Evolutionary conservation across 2,329 filamentous ascomycete genomes (phyloP).

Genomic region (Bimuria novae-zelandiae): DNA sequence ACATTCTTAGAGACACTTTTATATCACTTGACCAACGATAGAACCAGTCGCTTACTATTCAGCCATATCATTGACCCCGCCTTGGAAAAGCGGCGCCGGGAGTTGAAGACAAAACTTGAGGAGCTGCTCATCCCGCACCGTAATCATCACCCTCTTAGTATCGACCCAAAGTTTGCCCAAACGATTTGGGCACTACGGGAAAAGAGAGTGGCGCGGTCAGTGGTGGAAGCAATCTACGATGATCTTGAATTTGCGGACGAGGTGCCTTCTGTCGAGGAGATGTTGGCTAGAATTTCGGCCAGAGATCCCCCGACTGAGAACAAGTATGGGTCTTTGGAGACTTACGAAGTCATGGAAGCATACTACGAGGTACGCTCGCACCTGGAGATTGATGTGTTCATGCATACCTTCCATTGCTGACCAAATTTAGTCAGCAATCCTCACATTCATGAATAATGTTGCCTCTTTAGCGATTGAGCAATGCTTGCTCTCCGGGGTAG

Average conservation of each 20-base stretch:
- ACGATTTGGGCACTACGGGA: constrained; percentile 7
- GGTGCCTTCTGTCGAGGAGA: constrained; percentile 7
- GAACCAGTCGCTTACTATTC: constrained; percentile 8
- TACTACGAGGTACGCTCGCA: constrained; percentile 17
- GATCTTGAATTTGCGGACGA: constrained; percentile 1
- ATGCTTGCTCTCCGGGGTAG: constrained; percentile 13
- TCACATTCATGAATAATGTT: constrained; percentile 18
- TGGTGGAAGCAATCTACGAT: constrained; percentile 8
- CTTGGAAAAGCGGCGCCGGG: constrained; percentile 6
- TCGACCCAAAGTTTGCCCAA: constrained; percentile 8
- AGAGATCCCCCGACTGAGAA: constrained; percentile 8
- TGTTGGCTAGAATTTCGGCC: constrained; percentile 8
- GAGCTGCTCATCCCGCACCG: constrained; percentile 7
- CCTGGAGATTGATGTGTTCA: constrained; percentile 8
- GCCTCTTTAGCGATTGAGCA: constrained; percentile 17
- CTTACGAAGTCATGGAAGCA: constrained; percentile 13
- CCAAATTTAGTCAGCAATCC: constrained; percentile 11
- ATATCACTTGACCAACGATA: constrained; percentile 9
- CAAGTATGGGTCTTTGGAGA: constrained; percentile 9
- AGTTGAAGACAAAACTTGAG: constrained; percentile 8
- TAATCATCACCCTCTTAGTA: constrained; percentile 7
- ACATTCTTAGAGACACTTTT: constrained; percentile 41
- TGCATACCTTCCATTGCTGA: constrained; percentile 8
- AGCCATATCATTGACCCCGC: constrained; percentile 8
- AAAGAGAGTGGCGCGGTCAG: constrained; percentile 9